Evolutionary conservation across 2,329 filamentous ascomycete species (phyloP), one percentile per base, ranked within the genome.

Genomic region (Amylocarpus encephaloides): DNA sequence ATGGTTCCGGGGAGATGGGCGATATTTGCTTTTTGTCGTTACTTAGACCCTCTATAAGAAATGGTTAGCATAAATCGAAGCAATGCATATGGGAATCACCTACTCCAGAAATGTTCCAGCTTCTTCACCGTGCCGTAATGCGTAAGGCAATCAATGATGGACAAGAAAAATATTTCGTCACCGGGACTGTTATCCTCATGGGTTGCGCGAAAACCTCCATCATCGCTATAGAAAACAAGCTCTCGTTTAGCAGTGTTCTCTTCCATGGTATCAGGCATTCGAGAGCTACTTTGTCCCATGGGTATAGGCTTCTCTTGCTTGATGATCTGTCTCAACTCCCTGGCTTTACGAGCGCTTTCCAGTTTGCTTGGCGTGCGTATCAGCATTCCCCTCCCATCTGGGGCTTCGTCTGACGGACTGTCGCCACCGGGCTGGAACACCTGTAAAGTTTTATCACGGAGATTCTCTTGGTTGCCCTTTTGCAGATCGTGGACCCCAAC

Each of bases 131-230:
- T 82, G 59, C 90, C 90, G 68, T 97, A 98, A 68, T 96, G 89
- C 62, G 93, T 98, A 62, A 98, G 75, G 68, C 93, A 98, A 70
- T 98, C 93, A 68, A 98, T 98, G 62, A 98, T 94, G 33, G 93
- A 94, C 6, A 98, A 80, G 66, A 98, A 98, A 70, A 98, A 98
- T 38, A 98, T 90, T 70, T 95, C 89, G 48, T 96, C 88, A 1
- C 86, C 91, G 1, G 87, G 82, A 13, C 74, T 72, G 55, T 95
- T 86, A 68, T 95, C 83, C 68, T 96, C 90, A 64, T 96, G 90
- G 1, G 93, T 97, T 11, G 93, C 92, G 59, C 85, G 79, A 69
- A 96, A 90, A 2, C 93, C 93, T 43, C 93, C 93, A 64, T 97
- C 92, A 59, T 97, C 92, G 51, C 85, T 82, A 66, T 95, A 96